Evolutionary conservation across 2,329 filamentous ascomycete genomes (phyloP).

Genomic region (Apiospora koreana): DNA sequence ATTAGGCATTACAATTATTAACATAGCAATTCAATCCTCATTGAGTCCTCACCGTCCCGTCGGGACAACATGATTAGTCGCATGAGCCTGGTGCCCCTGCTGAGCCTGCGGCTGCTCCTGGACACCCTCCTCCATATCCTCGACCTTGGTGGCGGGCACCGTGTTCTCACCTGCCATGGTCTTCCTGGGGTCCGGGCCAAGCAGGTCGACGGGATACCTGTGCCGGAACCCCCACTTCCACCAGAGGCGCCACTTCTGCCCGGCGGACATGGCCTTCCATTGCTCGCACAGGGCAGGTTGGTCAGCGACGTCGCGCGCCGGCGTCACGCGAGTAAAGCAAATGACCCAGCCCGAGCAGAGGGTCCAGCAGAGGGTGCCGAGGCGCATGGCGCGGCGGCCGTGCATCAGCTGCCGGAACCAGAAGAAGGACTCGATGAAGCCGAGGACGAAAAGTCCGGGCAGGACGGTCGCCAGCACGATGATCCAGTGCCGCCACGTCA

Average conservation of each 20-base stretch:
- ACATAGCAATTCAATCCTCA: too few species aligned
- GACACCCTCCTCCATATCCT: neutral
- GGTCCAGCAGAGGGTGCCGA: neutral
- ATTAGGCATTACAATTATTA: neutral
- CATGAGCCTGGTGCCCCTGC: neutral
- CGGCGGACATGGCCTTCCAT: neutral
- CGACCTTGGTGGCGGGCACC: neutral
- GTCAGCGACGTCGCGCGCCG: neutral
- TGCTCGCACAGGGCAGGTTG: neutral
- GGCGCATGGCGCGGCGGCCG: neutral
- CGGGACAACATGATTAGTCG: neutral
- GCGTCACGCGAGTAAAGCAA: neutral
- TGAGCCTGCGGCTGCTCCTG: neutral
- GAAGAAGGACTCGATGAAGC: slow-evolving; percentile 7
- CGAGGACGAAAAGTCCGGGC: neutral
- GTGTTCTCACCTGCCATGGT: neutral
- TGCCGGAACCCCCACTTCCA: slow-evolving; percentile 10
- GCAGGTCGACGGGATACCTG: slow-evolving; percentile 10
- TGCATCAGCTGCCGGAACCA: slow-evolving; percentile 10
- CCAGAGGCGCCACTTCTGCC: neutral
- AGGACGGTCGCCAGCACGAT: slow-evolving; percentile 3
- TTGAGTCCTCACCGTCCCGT: neutral
- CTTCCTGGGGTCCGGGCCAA: neutral
- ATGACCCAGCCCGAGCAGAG: neutral
- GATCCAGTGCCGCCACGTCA: neutral